Base-by-base conservation (phyloP, 306 rosid species). In the Casuarina glauca region DNA sequence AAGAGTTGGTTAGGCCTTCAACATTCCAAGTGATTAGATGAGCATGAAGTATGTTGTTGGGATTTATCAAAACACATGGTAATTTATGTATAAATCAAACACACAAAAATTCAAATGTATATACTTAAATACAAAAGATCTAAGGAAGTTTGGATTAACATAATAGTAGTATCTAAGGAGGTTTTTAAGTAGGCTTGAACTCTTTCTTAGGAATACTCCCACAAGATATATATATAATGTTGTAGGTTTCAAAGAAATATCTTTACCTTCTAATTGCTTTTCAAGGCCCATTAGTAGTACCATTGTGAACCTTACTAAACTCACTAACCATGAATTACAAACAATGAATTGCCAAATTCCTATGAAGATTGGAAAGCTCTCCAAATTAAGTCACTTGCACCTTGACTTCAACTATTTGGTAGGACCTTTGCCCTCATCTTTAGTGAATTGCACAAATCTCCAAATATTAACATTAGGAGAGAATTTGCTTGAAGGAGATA, bases 391-490 rank as follows among this genome's bases (percentile, higher is more conserved):
- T 9, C 1, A 5, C 35, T 0, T 74, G 9, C 9, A 1, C 69
- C 77, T 74, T 26, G 1, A 57, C 6, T 4, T 1, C 1, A 74
- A 74, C 48, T 9, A 5, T 1, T 43, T 44, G 55, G 0, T 1
- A 58, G 51, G 51, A 1, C 10, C 0, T 46, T 9, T 46, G 13
- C 51, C 51, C 51, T 12, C 51, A 9, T 62, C 72, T 49, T 17
- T 46, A 45, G 10, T 60, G 48, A 60, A 74, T 32, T 74, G 78
- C 50, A 74, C 77, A 6, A 6, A 13, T 3, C 77, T 74, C 1
- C 10, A 5, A 9, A 38, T 42, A 7, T 10, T 57, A 0, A 16
- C 2, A 19, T 10, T 74, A 53, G 5, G 42, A 13, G 0, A 0
- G 43, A 57, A 74, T 52, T 11, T 20, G 8, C 69, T 74, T 9